Conservation (phyloP, 140 eudicot species). For the Senecio squalidus region DNA sequence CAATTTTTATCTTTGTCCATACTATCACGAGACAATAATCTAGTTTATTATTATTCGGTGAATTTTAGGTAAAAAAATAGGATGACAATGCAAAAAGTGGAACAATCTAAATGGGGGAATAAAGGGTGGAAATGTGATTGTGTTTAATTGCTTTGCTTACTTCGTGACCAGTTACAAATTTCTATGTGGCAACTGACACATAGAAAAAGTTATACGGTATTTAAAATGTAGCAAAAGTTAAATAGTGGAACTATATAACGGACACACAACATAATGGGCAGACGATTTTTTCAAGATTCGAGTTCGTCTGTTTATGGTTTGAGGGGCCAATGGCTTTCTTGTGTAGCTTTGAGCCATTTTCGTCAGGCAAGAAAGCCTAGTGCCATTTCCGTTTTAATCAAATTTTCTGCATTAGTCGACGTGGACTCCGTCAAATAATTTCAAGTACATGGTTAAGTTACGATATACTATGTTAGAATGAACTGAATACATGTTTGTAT, state of each 20-base stretch:
- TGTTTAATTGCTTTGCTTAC: conserved; percentile 28
- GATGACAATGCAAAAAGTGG: neutral
- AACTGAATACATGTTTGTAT: too few relatives aligned
- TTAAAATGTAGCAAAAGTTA: conserved; percentile 13
- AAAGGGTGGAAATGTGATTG: conserved; percentile 15
- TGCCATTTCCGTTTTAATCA: too few relatives aligned
- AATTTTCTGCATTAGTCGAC: too few relatives aligned
- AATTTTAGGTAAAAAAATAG: too few relatives aligned
- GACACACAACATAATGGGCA: neutral
- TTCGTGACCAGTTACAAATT: conserved; percentile 13
- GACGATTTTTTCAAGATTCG: conserved; percentile 15
- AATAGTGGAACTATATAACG: conserved; percentile 13
- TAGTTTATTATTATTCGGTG: too few relatives aligned
- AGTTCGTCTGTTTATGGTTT: conserved; percentile 5
- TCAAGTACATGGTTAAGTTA: too few relatives aligned
- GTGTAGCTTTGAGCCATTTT: conserved; percentile 7
- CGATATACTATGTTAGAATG: too few relatives aligned
- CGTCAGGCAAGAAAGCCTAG: too few relatives aligned
- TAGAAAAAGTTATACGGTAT: neutral
- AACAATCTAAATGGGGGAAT: conserved; percentile 13
- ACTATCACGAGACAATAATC: too few relatives aligned
- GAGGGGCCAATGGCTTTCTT: conserved; percentile 20
- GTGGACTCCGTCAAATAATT: too few relatives aligned
- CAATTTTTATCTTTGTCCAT: too few relatives aligned
- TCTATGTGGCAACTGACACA: conserved; percentile 3